A percentile compares a stretch with the other conserved stretches of the same genome.
Conservation (phyloP, 1,284 basidiomycete genomes). For the Microstroma glucosiphilum region DNA sequence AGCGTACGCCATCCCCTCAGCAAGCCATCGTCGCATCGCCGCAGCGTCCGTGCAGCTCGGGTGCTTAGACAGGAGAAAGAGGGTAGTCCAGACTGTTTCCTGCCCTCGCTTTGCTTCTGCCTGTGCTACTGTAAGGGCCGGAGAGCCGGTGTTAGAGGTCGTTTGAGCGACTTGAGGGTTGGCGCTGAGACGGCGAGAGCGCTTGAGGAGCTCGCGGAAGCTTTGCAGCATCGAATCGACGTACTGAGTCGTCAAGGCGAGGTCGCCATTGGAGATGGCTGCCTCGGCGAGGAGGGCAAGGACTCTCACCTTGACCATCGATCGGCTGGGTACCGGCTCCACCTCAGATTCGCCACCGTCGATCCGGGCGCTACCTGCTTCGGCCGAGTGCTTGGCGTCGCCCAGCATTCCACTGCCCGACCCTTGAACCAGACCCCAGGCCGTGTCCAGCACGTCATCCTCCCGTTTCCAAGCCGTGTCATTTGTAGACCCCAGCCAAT, state of each 20-base stretch:
- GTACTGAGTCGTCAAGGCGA: constrained; percentile 17
- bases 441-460: constrained; percentile 2
- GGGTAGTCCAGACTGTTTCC: constrained; percentile 2
- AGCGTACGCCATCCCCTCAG: not conserved
- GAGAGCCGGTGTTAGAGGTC: not conserved
- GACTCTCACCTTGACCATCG: constrained; percentile 18
- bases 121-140: too few species aligned
- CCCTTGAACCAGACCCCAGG: not conserved
- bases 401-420: constrained; percentile 5
- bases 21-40: not conserved
- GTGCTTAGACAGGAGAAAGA: not conserved
- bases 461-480: not conserved
- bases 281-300: constrained; percentile 29
- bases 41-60: not conserved
- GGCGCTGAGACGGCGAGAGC: constrained; percentile 1
- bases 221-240: constrained; percentile 13
- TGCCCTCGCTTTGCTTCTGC: not conserved
- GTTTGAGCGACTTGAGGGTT: not conserved
- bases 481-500: not conserved
- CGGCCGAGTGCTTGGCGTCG: not conserved
- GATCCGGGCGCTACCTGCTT: too few species aligned
- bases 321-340: not conserved
- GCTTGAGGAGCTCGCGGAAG: constrained; percentile 9
- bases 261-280: constrained; percentile 17
- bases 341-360: not conserved